Conservation (phyloP, 371 early-diverging fungal species). For the Mucor lusitanicus region DNA sequence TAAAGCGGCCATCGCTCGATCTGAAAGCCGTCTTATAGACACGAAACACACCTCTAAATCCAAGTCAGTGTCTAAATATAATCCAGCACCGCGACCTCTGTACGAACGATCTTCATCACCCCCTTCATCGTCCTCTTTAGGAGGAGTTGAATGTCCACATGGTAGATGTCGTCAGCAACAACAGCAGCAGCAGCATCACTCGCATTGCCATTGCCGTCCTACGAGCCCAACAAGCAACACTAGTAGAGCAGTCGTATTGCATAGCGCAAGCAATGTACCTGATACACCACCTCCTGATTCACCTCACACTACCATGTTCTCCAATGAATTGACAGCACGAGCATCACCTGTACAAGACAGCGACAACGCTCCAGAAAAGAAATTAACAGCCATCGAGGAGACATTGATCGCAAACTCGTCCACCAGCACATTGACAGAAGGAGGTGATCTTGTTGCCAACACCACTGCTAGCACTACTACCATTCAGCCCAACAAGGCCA, state of each 20-base stretch:
- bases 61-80: not conserved
- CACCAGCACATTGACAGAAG: constrained; percentile 10
- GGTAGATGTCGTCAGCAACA: not conserved
- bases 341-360: not conserved
- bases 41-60: not conserved
- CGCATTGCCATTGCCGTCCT: not conserved
- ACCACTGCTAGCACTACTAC: not conserved
- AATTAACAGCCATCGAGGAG: not conserved
- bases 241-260: not conserved
- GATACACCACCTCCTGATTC: constrained; percentile 18
- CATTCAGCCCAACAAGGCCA: not conserved
- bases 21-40: not conserved
- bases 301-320: not conserved
- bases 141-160: not conserved
- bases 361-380: too few relatives aligned
- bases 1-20: not conserved
- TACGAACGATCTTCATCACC: not conserved
- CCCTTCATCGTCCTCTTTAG: not conserved
- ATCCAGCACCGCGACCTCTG: not conserved
- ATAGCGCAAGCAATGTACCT: not conserved
- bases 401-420: constrained; percentile 4
- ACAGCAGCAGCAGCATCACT: not conserved
- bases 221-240: not conserved
- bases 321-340: not conserved
- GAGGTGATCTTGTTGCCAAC: not conserved